Evolutionary conservation across 2,329 filamentous ascomycete genomes (phyloP), one percentile per base, ranked within the genome.

Genomic region (Xylaria sp.): DNA sequence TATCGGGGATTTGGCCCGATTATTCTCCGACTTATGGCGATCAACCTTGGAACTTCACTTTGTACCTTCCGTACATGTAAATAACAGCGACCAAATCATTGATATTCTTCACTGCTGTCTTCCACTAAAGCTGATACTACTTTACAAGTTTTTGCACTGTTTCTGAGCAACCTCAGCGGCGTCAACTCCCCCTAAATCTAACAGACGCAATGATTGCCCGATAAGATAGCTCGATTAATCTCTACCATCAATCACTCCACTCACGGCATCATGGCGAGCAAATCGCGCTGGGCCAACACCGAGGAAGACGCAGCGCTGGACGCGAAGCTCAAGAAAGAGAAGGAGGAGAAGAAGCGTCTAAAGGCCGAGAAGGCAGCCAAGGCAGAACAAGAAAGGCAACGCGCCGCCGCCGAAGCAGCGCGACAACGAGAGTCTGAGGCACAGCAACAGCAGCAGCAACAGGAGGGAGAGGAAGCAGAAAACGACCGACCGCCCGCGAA

Each of bases 261-360:
- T 51, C 26, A 33, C 49, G 26, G 26, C 26, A 73, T 65, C 56
- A 92, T 92, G 89, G 85, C 89, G 57, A 83, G 83, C 76, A 89
- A 88, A 78, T 97, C 95, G 59, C 90, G 95, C 80, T 99, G 96
- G 96, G 93, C 92, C 72, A 88, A 94, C 76, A 89, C 92, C 54
- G 92, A 93, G 74, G 93, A 94, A 74, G 94, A 97, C 78, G 89
- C 89, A 26, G 92, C 89, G 51, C 85, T 91, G 49, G 90, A 93
- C 68, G 89, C 90, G 23, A 89, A 90, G 76, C 86, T 89, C 64
- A 95, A 92, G 80, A 87, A 85, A 70, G 93, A 96, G 78, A 97
- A 95, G 81, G 93, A 97, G 81, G 92, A 94, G 76, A 97, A 96
- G 85, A 93, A 92, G 81, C 90, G 92, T 59, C 83, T 89, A 59